These are phyloP conservation scores for Diaporthe ampelina DNA, from an alignment of 2,329 filamentous ascomycete genomes.

Conservation along the genomic window DNA sequence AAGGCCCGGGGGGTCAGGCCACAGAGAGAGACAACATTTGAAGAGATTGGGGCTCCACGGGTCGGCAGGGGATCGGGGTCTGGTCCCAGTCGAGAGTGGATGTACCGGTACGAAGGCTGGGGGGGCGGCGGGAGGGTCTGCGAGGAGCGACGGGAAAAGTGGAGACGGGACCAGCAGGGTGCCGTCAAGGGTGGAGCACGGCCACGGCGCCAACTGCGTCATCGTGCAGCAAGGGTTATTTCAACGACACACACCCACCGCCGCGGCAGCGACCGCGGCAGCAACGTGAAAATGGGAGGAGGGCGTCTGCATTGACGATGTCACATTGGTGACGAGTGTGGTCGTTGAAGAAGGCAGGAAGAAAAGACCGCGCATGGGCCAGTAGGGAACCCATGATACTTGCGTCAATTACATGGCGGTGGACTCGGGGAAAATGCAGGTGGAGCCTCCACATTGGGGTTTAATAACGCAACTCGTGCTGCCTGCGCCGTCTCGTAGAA, in stretches of 20 bases:
- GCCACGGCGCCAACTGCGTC: conserved; percentile 37
- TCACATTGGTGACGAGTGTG: conserved; percentile 2
- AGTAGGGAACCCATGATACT: not conserved
- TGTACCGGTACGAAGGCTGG: conserved; percentile 19
- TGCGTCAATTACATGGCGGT: conserved; percentile 14
- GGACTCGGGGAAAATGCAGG: conserved; percentile 4
- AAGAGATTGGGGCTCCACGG: no score
- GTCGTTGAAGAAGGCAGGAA: not conserved
- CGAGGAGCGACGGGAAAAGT: conserved; percentile 10
- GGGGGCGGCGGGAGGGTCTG: conserved; percentile 3
- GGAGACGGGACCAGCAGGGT: not conserved
- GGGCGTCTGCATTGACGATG: conserved; percentile 16
- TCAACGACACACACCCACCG: conserved; percentile 41
- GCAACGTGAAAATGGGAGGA: not conserved
- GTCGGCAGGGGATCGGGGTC: not conserved
- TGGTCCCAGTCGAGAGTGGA: not conserved
- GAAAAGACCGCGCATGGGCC: not conserved
- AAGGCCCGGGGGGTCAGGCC: not conserved
- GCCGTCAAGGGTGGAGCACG: not conserved
- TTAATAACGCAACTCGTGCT: conserved; percentile 28
- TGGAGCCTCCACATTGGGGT: conserved; percentile 13
- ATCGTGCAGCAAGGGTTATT: conserved; percentile 39
- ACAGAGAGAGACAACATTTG: no score
- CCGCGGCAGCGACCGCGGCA: conserved; percentile 13
- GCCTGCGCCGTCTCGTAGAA: not conserved